These are phyloP conservation scores for Backusella sp. DNA, from an alignment of 192 early-diverging fungal genomes.

Conservation along the genomic window DNA sequence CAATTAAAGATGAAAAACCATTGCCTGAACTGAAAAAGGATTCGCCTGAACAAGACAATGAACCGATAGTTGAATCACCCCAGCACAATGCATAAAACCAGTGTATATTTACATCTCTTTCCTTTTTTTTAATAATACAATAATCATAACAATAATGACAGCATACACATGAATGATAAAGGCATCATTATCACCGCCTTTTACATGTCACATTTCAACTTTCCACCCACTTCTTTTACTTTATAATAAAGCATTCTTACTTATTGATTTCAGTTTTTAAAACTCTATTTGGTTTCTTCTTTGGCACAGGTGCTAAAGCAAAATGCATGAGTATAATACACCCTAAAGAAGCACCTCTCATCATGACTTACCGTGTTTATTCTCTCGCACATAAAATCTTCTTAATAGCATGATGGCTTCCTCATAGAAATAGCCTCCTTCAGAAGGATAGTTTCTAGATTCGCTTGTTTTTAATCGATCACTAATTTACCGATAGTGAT, in stretches of 20 bases:
- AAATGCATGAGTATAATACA: not conserved
- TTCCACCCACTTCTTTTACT: not conserved
- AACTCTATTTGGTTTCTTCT: slow-evolving; percentile 81
- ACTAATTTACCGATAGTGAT: not conserved
- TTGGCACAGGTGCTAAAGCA: slow-evolving; percentile 77
- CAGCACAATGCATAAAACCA: not conserved
- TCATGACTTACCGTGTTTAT: slow-evolving; percentile 65
- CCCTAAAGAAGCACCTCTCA: not conserved
- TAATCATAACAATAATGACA: not conserved
- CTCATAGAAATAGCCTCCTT: slow-evolving; percentile 70
- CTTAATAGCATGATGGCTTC: slow-evolving; percentile 87
- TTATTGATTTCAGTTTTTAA: slow-evolving; percentile 64
- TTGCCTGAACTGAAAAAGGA: not conserved
- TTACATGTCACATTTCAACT: not conserved
- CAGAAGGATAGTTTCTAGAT: slow-evolving; percentile 54
- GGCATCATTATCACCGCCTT: not conserved
- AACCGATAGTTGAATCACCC: not conserved
- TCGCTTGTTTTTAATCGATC: not conserved
- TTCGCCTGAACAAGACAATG: not conserved
- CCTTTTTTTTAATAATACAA: not conserved
- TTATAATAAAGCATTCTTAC: not conserved
- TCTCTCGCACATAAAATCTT: slow-evolving; percentile 93
- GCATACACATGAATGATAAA: not conserved
- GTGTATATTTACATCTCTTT: not conserved
- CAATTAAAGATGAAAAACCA: slow-evolving; percentile 6